A percentile compares a stretch with the other conserved stretches of the same genome.
These are phyloP conservation scores for Aspergillus sclerotiicarbonarius DNA, from an alignment of 495 filamentous ascomycete species.

Conservation along the genomic window DNA sequence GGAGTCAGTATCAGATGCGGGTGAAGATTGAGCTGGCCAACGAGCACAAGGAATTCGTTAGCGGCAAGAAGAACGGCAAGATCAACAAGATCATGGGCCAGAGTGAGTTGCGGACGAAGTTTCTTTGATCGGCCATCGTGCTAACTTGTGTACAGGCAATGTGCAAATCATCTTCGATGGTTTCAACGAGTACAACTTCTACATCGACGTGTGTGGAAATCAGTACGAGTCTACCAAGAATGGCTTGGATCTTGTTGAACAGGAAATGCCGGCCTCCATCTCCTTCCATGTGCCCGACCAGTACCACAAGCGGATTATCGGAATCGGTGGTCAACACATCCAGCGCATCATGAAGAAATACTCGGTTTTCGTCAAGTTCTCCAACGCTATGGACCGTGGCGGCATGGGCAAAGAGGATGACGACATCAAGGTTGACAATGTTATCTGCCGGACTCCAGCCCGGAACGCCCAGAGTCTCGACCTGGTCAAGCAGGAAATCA, in stretches of 20 bases:
- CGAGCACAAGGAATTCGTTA: constrained; percentile 99
- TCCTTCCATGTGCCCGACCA: constrained; percentile 99
- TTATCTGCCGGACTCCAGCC: constrained; percentile 95
- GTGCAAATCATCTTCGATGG: constrained; percentile 99
- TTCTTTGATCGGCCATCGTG: background rate
- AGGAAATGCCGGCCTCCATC: constrained; percentile 98
- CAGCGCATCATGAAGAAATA: constrained; percentile 99
- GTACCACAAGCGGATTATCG: constrained; percentile 99
- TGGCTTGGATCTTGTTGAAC: constrained; percentile 88
- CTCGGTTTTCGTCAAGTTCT: constrained; percentile 99
- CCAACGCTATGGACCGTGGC: constrained; percentile 97
- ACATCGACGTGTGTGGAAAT: constrained; percentile 91
- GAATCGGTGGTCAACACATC: constrained; percentile 96
- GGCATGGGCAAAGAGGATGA: constrained; percentile 93
- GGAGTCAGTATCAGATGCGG: constrained; percentile 84
- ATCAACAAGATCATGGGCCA: constrained; percentile 99
- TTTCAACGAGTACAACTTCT: constrained; percentile 99
- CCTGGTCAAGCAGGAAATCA: constrained; percentile 96
- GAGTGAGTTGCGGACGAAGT: constrained; percentile 48
- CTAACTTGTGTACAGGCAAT: constrained; percentile 54
- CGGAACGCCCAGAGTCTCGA: constrained; percentile 96
- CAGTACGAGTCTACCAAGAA: constrained; percentile 90
- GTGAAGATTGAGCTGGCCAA: constrained; percentile 99
- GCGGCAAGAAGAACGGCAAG: constrained; percentile 99
- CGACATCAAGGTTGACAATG: constrained; percentile 97